A percentile compares a stretch with the other conserved stretches of the same genome.
Conservation (phyloP, 257 asterid species). For the Leonotis leonurus region DNA sequence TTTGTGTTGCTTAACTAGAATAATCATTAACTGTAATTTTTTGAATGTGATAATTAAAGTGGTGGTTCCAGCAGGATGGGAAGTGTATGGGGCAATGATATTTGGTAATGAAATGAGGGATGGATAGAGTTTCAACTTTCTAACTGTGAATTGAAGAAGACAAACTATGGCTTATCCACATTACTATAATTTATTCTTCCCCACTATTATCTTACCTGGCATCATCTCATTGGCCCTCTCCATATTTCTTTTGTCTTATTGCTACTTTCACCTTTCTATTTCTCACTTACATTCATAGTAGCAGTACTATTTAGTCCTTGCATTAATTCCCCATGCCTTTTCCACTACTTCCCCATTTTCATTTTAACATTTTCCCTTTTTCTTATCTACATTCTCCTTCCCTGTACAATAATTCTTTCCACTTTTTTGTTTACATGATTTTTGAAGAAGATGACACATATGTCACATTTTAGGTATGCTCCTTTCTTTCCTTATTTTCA, state of each 20-base stretch:
- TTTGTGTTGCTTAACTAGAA: too few species aligned
- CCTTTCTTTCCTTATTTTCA: too few species aligned
- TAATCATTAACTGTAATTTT: too few species aligned
- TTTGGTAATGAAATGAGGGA: conserved; percentile 33
- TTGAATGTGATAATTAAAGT: background rate
- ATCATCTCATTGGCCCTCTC: conserved; percentile 48
- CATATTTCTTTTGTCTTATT: conserved; percentile 37
- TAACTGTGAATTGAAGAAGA: too few species aligned
- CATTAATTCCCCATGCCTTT: background rate
- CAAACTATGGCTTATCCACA: conserved; percentile 20
- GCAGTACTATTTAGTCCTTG: background rate
- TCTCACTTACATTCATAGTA: too few species aligned
- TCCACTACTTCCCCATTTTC: background rate
- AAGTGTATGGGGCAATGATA: conserved; percentile 53
- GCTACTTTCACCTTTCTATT: background rate
- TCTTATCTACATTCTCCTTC: too few species aligned
- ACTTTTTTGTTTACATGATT: too few species aligned
- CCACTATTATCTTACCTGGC: conserved; percentile 56
- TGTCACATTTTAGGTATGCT: too few species aligned
- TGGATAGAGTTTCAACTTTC: conserved; percentile 24
- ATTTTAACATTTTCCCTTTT: background rate
- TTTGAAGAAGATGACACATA: too few species aligned
- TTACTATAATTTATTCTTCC: conserved; percentile 20
- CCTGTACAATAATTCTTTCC: too few species aligned
- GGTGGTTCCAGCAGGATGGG: conserved; percentile 40